phyloP scores from a whole-genome alignment of 331 rosid genomes.

The Phaseolus coccineus region DNA sequence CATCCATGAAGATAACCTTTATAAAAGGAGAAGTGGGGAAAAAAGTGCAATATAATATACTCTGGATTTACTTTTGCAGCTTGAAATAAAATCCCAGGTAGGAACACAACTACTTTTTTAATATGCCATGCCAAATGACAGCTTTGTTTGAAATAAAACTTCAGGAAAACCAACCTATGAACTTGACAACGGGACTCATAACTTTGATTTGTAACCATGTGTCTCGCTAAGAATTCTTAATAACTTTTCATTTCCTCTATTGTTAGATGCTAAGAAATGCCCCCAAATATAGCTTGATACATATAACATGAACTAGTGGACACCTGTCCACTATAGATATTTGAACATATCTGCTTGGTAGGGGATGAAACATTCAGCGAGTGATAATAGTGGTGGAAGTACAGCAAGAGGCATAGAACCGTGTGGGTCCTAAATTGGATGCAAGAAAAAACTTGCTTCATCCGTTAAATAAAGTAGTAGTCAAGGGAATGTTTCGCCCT shows the following conservation, averaged over 20 bases:
- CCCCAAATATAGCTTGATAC: background rate
- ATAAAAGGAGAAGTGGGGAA: conserved; percentile 5
- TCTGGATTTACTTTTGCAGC: conserved; percentile 45
- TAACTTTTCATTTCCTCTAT: background rate
- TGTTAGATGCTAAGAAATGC: background rate
- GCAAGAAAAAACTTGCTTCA: conserved; percentile 38
- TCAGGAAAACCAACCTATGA: background rate
- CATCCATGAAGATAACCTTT: conserved; percentile 49
- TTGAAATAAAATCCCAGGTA: conserved; percentile 24
- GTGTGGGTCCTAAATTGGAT: conserved; percentile 49
- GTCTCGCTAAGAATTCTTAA: background rate
- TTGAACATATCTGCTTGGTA: conserved; percentile 8
- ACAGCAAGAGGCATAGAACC: conserved; percentile 32
- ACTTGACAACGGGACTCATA: background rate
- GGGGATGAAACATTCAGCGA: conserved; percentile 24
- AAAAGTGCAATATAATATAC: conserved; percentile 22
- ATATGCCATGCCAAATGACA: conserved; percentile 9
- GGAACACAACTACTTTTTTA: conserved; percentile 13
- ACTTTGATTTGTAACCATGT: background rate
- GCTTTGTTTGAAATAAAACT: background rate
- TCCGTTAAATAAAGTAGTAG: conserved; percentile 40
- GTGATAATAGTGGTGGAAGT: conserved; percentile 1
- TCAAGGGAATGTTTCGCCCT: conserved; percentile 47
- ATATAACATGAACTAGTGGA: background rate
- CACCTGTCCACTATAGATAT: conserved; percentile 6